Conservation (phyloP, 306 rosid genomes). For the Malus asiatica region DNA sequence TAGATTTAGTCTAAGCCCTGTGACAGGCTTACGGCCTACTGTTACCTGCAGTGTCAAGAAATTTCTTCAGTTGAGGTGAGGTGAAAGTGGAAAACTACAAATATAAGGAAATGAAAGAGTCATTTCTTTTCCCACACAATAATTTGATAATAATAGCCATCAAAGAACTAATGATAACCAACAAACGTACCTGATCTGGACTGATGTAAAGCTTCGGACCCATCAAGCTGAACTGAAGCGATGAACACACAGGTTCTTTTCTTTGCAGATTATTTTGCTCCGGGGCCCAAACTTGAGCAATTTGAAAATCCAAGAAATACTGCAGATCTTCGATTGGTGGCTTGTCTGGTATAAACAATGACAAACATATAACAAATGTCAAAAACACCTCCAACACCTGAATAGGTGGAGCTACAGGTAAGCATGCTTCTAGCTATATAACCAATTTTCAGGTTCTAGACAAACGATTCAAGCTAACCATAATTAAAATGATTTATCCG, state of each 20-base stretch:
- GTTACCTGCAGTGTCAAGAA: conserved; percentile 61
- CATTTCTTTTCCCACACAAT: not conserved
- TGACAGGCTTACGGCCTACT: conserved; percentile 94
- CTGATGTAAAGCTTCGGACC: conserved; percentile 91
- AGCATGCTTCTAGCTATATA: no score
- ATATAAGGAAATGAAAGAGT: no score
- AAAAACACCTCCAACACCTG: not conserved
- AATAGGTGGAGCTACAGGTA: not conserved
- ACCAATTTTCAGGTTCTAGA: no score
- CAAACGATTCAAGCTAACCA: no score
- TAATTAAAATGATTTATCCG: no score
- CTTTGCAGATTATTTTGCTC: conserved; percentile 76
- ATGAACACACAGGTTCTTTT: conserved; percentile 81
- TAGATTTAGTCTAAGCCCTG: conserved; percentile 83
- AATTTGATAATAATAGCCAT: conserved; percentile 8
- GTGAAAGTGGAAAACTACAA: not conserved
- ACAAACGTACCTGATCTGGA: conserved; percentile 76
- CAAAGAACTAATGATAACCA: conserved; percentile 11
- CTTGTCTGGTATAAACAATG: conserved; percentile 48
- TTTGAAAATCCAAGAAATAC: conserved; percentile 95
- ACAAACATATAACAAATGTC: conserved; percentile 5
- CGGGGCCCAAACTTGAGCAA: conserved; percentile 85
- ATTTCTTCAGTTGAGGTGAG: not conserved
- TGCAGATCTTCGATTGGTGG: conserved; percentile 96
- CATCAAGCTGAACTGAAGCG: conserved; percentile 97